phyloP scores from a whole-genome alignment of 2,329 filamentous ascomycete species.

The Trichoderma sp. region DNA sequence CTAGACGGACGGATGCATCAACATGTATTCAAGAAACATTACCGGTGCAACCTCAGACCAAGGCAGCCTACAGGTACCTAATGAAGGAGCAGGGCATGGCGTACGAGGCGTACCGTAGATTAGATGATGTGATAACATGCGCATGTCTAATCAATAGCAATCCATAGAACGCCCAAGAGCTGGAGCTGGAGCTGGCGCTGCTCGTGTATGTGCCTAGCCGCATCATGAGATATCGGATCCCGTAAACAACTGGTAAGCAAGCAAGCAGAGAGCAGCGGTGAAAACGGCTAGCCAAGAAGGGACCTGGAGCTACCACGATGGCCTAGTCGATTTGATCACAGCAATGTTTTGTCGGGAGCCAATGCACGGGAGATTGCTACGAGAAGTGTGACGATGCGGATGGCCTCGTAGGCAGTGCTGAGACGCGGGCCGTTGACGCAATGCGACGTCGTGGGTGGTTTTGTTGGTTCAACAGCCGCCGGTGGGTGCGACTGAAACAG shows the following conservation, averaged over 20 bases:
- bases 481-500: conserved; percentile 15
- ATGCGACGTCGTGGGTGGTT: not conserved
- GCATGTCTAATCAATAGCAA: not conserved
- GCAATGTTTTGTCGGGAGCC: not conserved
- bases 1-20: not conserved
- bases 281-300: not conserved
- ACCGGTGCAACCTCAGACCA: not conserved
- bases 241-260: not conserved
- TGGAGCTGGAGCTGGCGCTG: not conserved
- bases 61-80: not conserved
- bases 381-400: not conserved
- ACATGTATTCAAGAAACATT: not conserved
- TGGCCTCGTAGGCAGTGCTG: conserved; percentile 4
- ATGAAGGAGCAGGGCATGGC: not conserved
- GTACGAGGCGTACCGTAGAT: not conserved
- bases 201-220: not conserved
- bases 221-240: conserved; percentile 1
- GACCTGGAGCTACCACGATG: not conserved
- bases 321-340: not conserved
- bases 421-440: not conserved
- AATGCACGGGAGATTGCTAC: not conserved
- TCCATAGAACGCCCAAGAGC: not conserved
- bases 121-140: not conserved
- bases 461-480: conserved; percentile 17
- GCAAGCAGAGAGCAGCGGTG: not conserved